These are phyloP conservation scores for Prunus mongolica DNA, from an alignment of 306 rosid species.

Conservation along the genomic window DNA sequence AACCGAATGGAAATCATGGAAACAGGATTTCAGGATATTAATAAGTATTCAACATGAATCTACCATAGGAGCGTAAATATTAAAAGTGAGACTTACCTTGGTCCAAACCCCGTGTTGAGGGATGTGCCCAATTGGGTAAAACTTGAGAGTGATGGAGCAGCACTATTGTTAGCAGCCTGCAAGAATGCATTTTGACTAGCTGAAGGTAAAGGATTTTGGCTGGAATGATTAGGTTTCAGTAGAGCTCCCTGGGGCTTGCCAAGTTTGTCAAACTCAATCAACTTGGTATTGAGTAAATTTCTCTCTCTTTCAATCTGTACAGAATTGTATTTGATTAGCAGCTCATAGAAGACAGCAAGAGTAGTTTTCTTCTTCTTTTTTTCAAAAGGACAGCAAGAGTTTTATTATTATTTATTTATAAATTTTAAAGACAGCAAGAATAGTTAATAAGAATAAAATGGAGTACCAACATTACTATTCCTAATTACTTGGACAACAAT, in stretches of 20 bases:
- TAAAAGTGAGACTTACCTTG: slow-evolving; percentile 37
- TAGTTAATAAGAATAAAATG: neutral
- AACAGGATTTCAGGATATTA: neutral
- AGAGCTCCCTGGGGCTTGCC: slow-evolving; percentile 43
- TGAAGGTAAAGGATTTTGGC: slow-evolving; percentile 40
- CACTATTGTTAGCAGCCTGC: slow-evolving; percentile 39
- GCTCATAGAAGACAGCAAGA: slow-evolving; percentile 19
- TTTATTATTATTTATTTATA: neutral
- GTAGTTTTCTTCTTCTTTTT: neutral
- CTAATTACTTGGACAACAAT: neutral
- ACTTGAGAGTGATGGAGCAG: slow-evolving; percentile 71
- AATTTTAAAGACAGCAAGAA: neutral
- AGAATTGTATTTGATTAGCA: slow-evolving; percentile 13
- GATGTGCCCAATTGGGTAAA: slow-evolving; percentile 75
- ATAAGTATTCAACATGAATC: neutral
- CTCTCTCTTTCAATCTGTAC: slow-evolving; percentile 90
- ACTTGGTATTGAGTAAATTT: slow-evolving; percentile 63
- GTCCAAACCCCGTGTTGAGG: slow-evolving; percentile 42
- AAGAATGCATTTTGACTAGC: slow-evolving; percentile 42
- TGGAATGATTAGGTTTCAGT: slow-evolving; percentile 31
- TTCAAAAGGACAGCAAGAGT: neutral
- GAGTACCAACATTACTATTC: neutral
- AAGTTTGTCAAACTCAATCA: slow-evolving; percentile 66
- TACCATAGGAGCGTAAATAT: neutral
- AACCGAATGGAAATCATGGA: neutral